Evolutionary conservation across 2,329 filamentous ascomycete genomes (phyloP).

Genomic region (Leptographium wingfieldii): DNA sequence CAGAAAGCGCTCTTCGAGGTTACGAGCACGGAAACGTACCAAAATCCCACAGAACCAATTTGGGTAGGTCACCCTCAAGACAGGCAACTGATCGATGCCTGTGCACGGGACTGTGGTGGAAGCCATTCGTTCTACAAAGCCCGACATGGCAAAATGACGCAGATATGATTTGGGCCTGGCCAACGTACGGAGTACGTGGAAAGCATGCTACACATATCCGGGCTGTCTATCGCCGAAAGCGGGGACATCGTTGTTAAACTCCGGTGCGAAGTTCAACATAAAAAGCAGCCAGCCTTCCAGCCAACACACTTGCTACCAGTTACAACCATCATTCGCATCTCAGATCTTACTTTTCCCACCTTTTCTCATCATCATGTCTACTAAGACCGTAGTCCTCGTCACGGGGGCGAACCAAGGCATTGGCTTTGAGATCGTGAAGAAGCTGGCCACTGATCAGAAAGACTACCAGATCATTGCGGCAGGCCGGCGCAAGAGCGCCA

Average conservation of each 20-base stretch:
- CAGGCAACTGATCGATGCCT: too few relatives aligned
- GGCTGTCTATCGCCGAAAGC: neutral
- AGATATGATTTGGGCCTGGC: too few relatives aligned
- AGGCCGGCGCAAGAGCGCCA: slow-evolving; percentile 23
- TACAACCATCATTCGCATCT: neutral
- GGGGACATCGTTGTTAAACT: neutral
- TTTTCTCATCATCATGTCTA: slow-evolving; percentile 1
- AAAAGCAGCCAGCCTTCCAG: too few relatives aligned
- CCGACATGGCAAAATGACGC: too few relatives aligned
- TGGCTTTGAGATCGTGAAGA: slow-evolving; percentile 27
- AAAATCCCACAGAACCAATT: too few relatives aligned
- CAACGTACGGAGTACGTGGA: neutral
- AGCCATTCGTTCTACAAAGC: too few relatives aligned
- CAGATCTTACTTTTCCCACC: neutral
- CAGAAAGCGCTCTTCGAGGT: neutral
- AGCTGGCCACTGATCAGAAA: slow-evolving; percentile 22
- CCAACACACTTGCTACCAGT: too few relatives aligned
- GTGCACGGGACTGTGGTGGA: too few relatives aligned
- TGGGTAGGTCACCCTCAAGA: too few relatives aligned
- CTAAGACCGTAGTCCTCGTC: slow-evolving; percentile 19
- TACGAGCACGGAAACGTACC: neutral
- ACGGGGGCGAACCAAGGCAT: slow-evolving; percentile 30
- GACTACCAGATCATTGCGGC: slow-evolving; percentile 27
- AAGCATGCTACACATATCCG: neutral
- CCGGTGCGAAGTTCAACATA: too few relatives aligned